Base-by-base conservation (phyloP, 2,329 filamentous ascomycete species). In the Dothistroma pini region DNA sequence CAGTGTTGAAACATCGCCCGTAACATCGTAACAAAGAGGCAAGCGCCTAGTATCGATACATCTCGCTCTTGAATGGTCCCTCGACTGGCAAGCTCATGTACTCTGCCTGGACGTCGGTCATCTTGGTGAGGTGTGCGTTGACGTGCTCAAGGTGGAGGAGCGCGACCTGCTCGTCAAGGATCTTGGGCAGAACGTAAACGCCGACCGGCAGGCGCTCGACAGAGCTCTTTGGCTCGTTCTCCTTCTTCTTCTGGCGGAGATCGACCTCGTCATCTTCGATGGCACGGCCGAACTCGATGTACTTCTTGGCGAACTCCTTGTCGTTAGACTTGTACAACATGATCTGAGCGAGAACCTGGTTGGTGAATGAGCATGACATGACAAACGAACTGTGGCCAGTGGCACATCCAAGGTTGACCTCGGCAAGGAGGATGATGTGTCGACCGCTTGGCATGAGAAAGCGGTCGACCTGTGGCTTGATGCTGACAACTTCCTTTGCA, bases 351-450 rank as follows among this genome's bases (percentile, higher is more conserved):
- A 99, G 91, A 74, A 97, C 95, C 86, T 99, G 95, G 89, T 99
- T 99, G 86, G 93, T 96, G 89, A 99, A 99, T 68, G 93, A 97
- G 89, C 95, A 99, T 74, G 93, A 97, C 95, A 99, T 97, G 85
- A 99, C 95, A 81, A 99, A 99, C 57, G 93, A 97, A 71, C 93
- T 96, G 89, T 99, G 95, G 71, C 95, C 95, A 68, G 95, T 99
- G 77, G 95, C 95, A 81, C 95, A 99, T 80, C 95, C 95, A 73
- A 99, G 86, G 89, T 99, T 99, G 83, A 99, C 95, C 85, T 97
- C 95, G 67, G 95, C 95, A 68, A 99, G 88, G 74, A 99, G 92
- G 81, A 99, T 96, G 85, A 99, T 93, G 86, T 97, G 89, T 74
- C 90, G 89, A 81, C 95, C 95, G 81, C 79, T 95, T 79, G 89